These are phyloP conservation scores for Ligustrum vulgare DNA, from an alignment of 257 asterid species.

Conservation along the genomic window DNA sequence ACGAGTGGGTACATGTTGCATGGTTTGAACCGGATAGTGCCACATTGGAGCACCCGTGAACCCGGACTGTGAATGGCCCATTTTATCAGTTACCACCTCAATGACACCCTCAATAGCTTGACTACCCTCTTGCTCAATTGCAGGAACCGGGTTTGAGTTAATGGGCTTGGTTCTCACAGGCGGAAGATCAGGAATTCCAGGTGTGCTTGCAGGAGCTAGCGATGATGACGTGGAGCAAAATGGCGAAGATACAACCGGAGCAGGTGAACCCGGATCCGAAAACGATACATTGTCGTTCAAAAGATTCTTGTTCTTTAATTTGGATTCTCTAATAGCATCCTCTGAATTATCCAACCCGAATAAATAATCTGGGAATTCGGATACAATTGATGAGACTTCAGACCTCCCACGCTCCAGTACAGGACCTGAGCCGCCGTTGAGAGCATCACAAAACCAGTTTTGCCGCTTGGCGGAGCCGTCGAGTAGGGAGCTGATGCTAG, in stretches of 20 bases:
- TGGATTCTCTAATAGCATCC: constrained; percentile 47
- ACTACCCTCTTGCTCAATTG: constrained; percentile 34
- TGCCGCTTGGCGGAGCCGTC: constrained; percentile 87
- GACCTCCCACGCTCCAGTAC: constrained; percentile 80
- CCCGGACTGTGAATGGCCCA: constrained; percentile 44
- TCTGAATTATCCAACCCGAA: constrained; percentile 88
- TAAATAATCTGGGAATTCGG: constrained; percentile 85
- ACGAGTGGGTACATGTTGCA: constrained; percentile 60
- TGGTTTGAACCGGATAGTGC: constrained; percentile 59
- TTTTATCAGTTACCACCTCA: too few species aligned
- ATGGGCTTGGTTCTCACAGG: constrained; percentile 67
- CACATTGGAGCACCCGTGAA: constrained; percentile 60
- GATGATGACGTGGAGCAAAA: constrained; percentile 74
- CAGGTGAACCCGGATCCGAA: constrained; percentile 89
- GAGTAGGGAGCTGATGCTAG: constrained; percentile 70
- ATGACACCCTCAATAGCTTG: constrained; percentile 23
- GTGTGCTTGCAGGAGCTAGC: constrained; percentile 48
- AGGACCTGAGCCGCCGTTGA: constrained; percentile 59
- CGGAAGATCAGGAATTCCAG: constrained; percentile 72
- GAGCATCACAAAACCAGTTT: constrained; percentile 86
- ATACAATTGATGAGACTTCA: constrained; percentile 80
- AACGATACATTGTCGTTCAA: constrained; percentile 45
- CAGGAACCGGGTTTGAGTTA: constrained; percentile 36
- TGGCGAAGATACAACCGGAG: constrained; percentile 60
- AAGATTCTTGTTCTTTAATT: constrained; percentile 28